Evolutionary conservation across 2,329 filamentous ascomycete genomes (phyloP), one percentile per base, ranked within the genome.

Genomic region (Hymenoscyphus occultus): DNA sequence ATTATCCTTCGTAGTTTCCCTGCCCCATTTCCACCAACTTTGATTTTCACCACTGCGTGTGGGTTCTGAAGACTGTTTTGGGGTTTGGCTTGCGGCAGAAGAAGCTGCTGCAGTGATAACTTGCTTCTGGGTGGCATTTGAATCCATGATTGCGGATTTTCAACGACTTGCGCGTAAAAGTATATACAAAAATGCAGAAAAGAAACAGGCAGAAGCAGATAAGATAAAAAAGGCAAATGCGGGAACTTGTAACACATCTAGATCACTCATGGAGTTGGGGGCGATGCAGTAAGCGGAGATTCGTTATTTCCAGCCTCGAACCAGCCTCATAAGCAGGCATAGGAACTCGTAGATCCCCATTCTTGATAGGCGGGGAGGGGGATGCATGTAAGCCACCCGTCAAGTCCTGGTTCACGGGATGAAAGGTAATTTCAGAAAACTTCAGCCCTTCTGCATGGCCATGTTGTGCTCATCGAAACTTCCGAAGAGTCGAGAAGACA

Each of bases 171-270:
- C 48, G 22, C 48, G 48, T 22, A 54, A 54, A 6, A 12, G 5
- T 10, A 48, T 5, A 19, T 19, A 48, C 19, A 51, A 51, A 28
- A 54, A 51, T 22, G 12, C 19, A 13, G 9, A 19, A 22, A 19
- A 10, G 19, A 51, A 51, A 51, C 16, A 12, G 16, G 45, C n/a
- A 54, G 48, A 54, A 31, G 19, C 12, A 19, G n/a, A 54, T 22
- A 54, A 54, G 48, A 54, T 19, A 13, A 13, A 54, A 22, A 54
- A 54, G 5, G 35, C 35, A 54, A 54, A 54, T 12, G 19, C n/a
- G 9, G n/a, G 48, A 28, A 9, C 19, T 62, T 14, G 45, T 62
- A 61, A 54, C 69, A 66, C n/a, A 4, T 51, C 45, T 16, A n/a
- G 6, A 22, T 22, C 6, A 22, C 5, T 22, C 19, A 51, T 54